phyloP scores from a whole-genome alignment of 768 basidiomycete species.

The Russula sp. region DNA sequence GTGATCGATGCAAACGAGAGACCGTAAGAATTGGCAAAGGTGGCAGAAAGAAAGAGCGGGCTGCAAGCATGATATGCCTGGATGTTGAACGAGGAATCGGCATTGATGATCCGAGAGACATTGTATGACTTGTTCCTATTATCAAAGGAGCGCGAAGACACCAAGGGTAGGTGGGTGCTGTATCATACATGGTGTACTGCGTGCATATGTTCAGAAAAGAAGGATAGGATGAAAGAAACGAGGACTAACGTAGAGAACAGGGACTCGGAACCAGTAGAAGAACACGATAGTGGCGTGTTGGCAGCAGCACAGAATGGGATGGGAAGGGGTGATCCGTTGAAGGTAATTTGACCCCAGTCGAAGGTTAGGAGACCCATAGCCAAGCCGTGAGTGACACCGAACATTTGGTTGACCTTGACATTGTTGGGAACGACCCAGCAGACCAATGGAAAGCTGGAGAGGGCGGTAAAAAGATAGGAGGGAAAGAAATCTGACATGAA shows the following conservation, averaged over 20 bases:
- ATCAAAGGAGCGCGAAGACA: conserved; percentile 56
- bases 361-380: conserved; percentile 71
- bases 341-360: conserved; percentile 75
- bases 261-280: conserved; percentile 65
- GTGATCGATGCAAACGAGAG: conserved; percentile 46
- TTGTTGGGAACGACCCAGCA: conserved; percentile 70
- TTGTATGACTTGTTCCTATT: conserved; percentile 55
- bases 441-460: conserved; percentile 40
- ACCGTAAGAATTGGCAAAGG: conserved; percentile 61
- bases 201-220: not conserved
- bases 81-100: conserved; percentile 49
- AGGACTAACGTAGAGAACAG: conserved; percentile 43
- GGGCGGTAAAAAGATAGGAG: conserved; percentile 26
- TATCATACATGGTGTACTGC: conserved; percentile 54
- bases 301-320: conserved; percentile 83
- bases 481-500: conserved; percentile 2
- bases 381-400: conserved; percentile 47
- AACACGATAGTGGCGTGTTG: conserved; percentile 57
- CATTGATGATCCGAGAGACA: conserved; percentile 48
- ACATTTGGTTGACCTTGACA: conserved; percentile 64
- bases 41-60: conserved; percentile 52
- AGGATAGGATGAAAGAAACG: not conserved
- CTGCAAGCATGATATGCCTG: conserved; percentile 50
- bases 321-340: conserved; percentile 64
- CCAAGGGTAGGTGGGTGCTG: conserved; percentile 39